Conservation (phyloP, 805 yeast genomes). For the Metschnikowia chrysomelidarum region DNA sequence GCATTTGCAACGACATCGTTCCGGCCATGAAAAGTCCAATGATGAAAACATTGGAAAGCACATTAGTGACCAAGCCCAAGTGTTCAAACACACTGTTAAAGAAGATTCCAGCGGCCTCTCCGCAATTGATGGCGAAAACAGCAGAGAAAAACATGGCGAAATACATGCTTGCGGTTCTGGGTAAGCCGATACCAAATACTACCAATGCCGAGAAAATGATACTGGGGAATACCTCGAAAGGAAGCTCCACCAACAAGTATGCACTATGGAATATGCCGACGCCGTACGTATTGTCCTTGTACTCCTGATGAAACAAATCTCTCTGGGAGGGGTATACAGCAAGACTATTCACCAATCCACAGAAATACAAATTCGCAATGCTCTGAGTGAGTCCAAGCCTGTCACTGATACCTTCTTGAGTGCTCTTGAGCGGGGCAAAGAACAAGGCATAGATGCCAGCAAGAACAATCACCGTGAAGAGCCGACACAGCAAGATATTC, state of each 20-base stretch:
- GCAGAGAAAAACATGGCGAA: slow-evolving; percentile 60
- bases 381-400: slow-evolving; percentile 78
- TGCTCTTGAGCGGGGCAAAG: slow-evolving; percentile 45
- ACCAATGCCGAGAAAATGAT: slow-evolving; percentile 58
- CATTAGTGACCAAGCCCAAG: slow-evolving; percentile 76
- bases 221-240: slow-evolving; percentile 61
- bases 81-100: slow-evolving; percentile 72
- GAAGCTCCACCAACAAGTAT: slow-evolving; percentile 63
- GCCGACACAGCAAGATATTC: slow-evolving; percentile 62
- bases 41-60: slow-evolving; percentile 63
- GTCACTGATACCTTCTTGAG: slow-evolving; percentile 54
- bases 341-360: slow-evolving; percentile 77
- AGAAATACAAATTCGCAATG: slow-evolving; percentile 66
- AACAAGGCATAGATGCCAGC: slow-evolving; percentile 66
- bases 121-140: slow-evolving; percentile 61
- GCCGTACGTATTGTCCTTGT: slow-evolving; percentile 69
- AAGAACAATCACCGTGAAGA: slow-evolving; percentile 60
- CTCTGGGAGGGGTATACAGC: slow-evolving; percentile 74
- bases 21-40: slow-evolving; percentile 85
- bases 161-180: slow-evolving; percentile 62
- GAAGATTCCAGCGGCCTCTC: slow-evolving; percentile 81
- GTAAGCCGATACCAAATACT: slow-evolving; percentile 72
- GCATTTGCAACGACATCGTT: slow-evolving; percentile 75
- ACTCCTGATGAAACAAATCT: slow-evolving; percentile 75
- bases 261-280: slow-evolving; percentile 58